A percentile compares a stretch with the other conserved stretches of the same genome.
Evolutionary conservation across 2,329 filamentous ascomycete genomes (phyloP).

Genomic region (Cladophialophora chaetospira): DNA sequence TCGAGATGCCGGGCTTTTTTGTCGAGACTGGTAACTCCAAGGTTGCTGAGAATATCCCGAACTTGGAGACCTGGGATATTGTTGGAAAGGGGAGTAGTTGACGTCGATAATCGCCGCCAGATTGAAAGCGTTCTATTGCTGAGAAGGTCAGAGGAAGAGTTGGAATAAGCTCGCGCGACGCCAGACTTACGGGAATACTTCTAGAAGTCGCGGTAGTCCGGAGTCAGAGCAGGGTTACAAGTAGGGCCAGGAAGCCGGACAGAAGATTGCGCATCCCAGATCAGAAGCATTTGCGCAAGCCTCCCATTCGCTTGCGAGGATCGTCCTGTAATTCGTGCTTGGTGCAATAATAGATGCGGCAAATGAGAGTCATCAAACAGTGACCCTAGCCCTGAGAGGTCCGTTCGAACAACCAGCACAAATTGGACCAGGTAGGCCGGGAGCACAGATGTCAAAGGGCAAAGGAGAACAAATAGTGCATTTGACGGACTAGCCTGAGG

Average conservation of each 20-base stretch:
- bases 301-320: constrained; percentile 21
- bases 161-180: constrained; percentile 7
- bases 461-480: constrained; percentile 23
- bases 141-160: constrained; percentile 18
- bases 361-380: constrained; percentile 30
- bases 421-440: constrained; percentile 24
- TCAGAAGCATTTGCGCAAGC: constrained; percentile 28
- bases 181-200: constrained; percentile 25
- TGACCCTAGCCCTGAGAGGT: constrained; percentile 27
- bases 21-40: constrained; percentile 19
- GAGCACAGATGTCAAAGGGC: constrained; percentile 19
- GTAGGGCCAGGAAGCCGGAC: constrained; percentile 22
- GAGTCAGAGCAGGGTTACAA: constrained; percentile 27
- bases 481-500: constrained; percentile 23
- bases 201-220: constrained; percentile 15
- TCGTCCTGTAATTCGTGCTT: constrained; percentile 28
- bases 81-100: constrained; percentile 23
- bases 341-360: constrained; percentile 22
- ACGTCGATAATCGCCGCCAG: constrained; percentile 28
- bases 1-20: constrained; percentile 12
- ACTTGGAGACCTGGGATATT: constrained; percentile 25
- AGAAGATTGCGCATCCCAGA: constrained; percentile 30
- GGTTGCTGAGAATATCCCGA: constrained; percentile 16
- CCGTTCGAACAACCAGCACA: constrained; percentile 22
- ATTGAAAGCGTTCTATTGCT: constrained; percentile 15